These are phyloP conservation scores for Apiospora arundinis DNA, from an alignment of 2,329 filamentous ascomycete species.

Conservation along the genomic window DNA sequence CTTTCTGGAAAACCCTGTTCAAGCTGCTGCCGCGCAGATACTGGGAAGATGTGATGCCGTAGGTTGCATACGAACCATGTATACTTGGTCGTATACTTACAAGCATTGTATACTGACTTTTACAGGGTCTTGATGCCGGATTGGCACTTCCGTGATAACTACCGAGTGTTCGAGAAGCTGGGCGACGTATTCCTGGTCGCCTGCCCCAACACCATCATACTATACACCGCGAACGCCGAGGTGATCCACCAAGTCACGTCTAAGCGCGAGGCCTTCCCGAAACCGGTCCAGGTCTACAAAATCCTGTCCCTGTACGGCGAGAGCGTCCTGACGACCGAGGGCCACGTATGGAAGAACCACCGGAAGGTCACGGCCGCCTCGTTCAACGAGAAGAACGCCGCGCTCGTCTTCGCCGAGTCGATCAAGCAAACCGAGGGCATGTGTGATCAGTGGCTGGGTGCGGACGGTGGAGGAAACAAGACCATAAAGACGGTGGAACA, in stretches of 20 bases:
- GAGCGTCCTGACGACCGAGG: constrained; percentile 76
- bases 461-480: constrained; percentile 45
- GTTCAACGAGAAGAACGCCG: constrained; percentile 80
- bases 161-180: constrained; percentile 62
- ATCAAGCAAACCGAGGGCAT: constrained; percentile 68
- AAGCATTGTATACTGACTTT: constrained; percentile 40
- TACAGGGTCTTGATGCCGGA: constrained; percentile 57
- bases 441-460: constrained; percentile 62
- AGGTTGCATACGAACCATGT: constrained; percentile 37
- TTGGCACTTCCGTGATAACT: constrained; percentile 62
- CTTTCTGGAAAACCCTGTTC: constrained; percentile 61
- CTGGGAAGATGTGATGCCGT: constrained; percentile 67
- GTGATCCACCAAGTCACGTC: constrained; percentile 69
- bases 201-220: constrained; percentile 57
- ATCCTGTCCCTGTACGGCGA: constrained; percentile 71
- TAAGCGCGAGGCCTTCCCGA: constrained; percentile 74
- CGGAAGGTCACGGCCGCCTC: constrained; percentile 73
- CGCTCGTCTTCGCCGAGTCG: constrained; percentile 68
- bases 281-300: constrained; percentile 65
- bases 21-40: constrained; percentile 58
- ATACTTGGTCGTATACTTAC: background rate
- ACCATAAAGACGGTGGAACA: constrained; percentile 63
- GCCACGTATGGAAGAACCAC: constrained; percentile 72
- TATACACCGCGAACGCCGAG: constrained; percentile 69
- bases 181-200: constrained; percentile 72